Base-by-base conservation (phyloP, 257 asterid genomes). In the Rehmannia glutinosa region DNA sequence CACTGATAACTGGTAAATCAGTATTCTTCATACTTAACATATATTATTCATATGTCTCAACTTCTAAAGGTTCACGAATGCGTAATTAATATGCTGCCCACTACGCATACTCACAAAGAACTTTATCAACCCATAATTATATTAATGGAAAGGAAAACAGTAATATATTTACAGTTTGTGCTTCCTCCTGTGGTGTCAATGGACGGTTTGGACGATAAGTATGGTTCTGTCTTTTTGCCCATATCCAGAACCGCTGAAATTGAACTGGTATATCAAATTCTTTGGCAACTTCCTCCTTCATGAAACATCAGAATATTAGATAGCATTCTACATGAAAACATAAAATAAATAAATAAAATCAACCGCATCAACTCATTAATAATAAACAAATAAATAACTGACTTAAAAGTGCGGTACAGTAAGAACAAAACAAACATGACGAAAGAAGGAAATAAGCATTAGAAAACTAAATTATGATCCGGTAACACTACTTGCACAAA, bases 161-260 rank as follows among this genome's bases (percentile, higher is more conserved):
- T 15, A 12, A 70, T 17, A 21, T 16, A 54, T 51, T 78, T 81
- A 93, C 97, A 62, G 92, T 76, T 74, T 86, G 96, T 58, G 87
- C 73, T 81, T 93, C 99, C 75, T 93, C 97, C 60, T 82, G 95
- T n/a, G 89, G 86, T 8, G 89, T 82, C 74, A 93, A 74, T n/a
- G 97, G 97, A 63, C 99, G 85, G 79, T 90, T 90, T 30, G 96
- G 98, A 62, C 98, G 96, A 38, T 80, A 92, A n/a, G 97, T 92
- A 76, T 90, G 97, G 82, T 93, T 93, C 78, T 90, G 97, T 63
- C 99, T 82, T 79, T 86, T 93, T 42, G 99, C 97, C 99, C 99
- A 93, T 62, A 90, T 73, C 97, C 99, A 93, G 69, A 86, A 93
- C 32, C 99, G 96, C 81, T 83, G 97, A 79, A 70, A 86, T 60